Conservation (phyloP, 345 rosid species). For the Citropsis articulata region DNA sequence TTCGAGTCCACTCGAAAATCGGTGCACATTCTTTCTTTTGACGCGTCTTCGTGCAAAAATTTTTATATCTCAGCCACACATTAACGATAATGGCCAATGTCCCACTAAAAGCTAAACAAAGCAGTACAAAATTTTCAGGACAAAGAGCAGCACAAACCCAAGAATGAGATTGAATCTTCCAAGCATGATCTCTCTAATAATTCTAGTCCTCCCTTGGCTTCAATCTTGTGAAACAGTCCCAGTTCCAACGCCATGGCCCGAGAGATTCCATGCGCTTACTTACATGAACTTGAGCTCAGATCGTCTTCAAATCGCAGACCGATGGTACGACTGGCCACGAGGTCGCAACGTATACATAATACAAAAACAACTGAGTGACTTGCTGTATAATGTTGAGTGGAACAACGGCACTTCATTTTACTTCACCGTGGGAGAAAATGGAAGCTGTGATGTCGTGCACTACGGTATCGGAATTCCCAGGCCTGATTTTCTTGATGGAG, state of each 20-base stretch:
- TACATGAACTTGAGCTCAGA: conserved; percentile 23
- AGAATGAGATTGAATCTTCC: too few relatives aligned
- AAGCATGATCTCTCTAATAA: too few relatives aligned
- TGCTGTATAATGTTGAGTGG: conserved; percentile 31
- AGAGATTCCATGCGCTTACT: conserved; percentile 35
- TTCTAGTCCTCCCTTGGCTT: not conserved
- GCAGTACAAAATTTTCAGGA: too few relatives aligned
- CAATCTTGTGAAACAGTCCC: conserved; percentile 7
- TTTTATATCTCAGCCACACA: not conserved
- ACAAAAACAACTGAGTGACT: conserved; percentile 30
- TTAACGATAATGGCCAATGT: not conserved
- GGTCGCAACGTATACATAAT: conserved; percentile 31
- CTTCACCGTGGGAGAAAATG: conserved; percentile 20
- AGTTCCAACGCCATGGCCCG: conserved; percentile 37
- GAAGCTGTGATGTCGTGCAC: conserved; percentile 11
- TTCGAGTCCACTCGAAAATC: too few relatives aligned
- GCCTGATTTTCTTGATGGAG: conserved; percentile 41
- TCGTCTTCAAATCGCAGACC: conserved; percentile 17
- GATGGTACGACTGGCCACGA: conserved; percentile 41
- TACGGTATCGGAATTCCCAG: conserved; percentile 35
- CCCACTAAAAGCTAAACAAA: too few relatives aligned
- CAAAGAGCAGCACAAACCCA: too few relatives aligned
- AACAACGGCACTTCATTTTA: conserved; percentile 41
- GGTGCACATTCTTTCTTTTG: too few relatives aligned
- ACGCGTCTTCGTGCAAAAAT: too few relatives aligned